Percentiles rank a stretch among this genome's conserved stretches.
Conservation (phyloP, 495 filamentous ascomycete genomes). For the Neurospora tetrasperma region DNA sequence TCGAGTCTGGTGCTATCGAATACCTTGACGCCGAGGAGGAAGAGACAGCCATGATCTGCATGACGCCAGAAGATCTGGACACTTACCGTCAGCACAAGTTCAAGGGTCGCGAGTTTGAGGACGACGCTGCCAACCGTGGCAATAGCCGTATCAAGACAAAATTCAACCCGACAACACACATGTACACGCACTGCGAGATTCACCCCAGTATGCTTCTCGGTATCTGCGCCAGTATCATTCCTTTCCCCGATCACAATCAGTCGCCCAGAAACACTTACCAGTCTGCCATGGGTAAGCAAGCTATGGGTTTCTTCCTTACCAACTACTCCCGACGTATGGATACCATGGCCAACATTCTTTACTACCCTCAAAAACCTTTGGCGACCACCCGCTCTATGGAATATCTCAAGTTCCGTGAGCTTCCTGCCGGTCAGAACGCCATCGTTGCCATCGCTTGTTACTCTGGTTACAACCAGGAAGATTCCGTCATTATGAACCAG, state of each 20-base stretch:
- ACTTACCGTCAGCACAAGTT: conserved; percentile 42
- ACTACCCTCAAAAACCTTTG: conserved; percentile 96
- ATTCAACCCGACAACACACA: conserved; percentile 70
- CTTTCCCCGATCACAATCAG: conserved; percentile 98
- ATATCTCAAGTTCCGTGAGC: conserved; percentile 91
- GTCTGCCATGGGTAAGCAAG: conserved; percentile 99
- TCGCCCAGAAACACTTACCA: conserved; percentile 98
- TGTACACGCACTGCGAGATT: conserved; percentile 97
- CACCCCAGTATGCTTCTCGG: conserved; percentile 98
- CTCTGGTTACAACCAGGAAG: conserved; percentile 99
- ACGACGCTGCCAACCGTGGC: conserved; percentile 25
- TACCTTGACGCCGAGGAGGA: conserved; percentile 98
- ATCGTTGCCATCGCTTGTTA: conserved; percentile 97
- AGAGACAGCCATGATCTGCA: conserved; percentile 96
- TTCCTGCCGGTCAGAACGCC: conserved; percentile 95
- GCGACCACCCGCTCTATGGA: conserved; percentile 98
- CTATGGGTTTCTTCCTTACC: conserved; percentile 97
- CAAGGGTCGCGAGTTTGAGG: conserved; percentile 41
- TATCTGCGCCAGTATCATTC: conserved; percentile 97
- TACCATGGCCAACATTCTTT: conserved; percentile 97
- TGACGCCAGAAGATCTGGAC: conserved; percentile 92
- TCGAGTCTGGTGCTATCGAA: conserved; percentile 74
- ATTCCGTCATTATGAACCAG: conserved; percentile 99
- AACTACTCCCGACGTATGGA: conserved; percentile 96
- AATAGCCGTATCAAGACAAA: conserved; percentile 80